Evolutionary conservation across 176 grass and related monocot species (phyloP).

Genomic region (Musa acuminata): DNA sequence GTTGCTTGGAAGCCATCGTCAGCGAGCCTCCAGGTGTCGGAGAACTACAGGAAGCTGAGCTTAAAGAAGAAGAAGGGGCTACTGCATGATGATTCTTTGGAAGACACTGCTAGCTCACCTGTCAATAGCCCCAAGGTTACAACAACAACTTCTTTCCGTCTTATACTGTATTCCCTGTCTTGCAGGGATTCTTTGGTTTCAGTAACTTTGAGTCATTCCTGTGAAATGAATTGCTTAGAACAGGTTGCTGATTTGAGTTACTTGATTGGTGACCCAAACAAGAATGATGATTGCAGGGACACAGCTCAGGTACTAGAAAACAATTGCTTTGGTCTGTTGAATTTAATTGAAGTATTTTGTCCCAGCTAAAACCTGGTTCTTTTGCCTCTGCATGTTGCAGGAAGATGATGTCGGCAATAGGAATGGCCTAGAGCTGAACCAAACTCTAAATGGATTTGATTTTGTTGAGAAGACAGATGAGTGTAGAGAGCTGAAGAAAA

Average conservation of each 20-base stretch:
- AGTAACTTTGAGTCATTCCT: too few species aligned
- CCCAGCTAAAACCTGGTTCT: background rate
- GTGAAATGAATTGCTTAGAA: background rate
- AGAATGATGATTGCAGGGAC: background rate
- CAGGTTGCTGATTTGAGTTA: background rate
- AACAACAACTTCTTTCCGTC: background rate
- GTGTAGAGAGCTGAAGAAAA: constrained; percentile 65
- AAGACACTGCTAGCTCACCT: constrained; percentile 95
- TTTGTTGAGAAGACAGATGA: constrained; percentile 34
- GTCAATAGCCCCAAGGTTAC: constrained; percentile 88
- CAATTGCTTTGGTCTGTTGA: background rate
- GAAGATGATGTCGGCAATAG: constrained; percentile 21
- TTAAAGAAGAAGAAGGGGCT: constrained; percentile 53
- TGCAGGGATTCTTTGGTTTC: background rate
- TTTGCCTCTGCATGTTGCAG: constrained; percentile 15
- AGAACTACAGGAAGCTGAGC: constrained; percentile 41
- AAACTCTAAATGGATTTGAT: constrained; percentile 30
- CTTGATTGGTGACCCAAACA: background rate
- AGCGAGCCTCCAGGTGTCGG: background rate
- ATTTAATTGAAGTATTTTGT: background rate
- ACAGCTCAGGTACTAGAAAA: background rate
- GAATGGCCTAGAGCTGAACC: constrained; percentile 1
- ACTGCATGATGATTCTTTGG: constrained; percentile 55
- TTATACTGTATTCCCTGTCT: background rate
- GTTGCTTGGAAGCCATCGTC: constrained; percentile 5